Conservation (phyloP, 1,284 basidiomycete genomes). For the Trichosporon sp. region DNA sequence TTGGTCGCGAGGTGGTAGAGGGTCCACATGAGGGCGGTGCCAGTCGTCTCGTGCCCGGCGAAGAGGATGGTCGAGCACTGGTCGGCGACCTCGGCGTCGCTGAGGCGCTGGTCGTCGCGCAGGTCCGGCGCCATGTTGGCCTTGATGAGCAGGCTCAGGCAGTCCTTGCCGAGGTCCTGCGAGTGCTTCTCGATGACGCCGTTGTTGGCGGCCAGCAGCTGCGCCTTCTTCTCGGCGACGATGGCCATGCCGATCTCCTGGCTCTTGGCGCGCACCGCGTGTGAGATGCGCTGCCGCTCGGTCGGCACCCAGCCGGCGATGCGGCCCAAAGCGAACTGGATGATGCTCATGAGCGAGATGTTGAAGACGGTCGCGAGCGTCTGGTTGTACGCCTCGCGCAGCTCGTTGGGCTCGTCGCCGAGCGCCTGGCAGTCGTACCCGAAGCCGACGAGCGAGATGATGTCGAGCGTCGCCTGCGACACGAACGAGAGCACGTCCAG, state of each 20-base stretch:
- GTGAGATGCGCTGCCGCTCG: background rate
- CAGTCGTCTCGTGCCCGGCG: conserved; percentile 70
- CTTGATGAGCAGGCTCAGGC: conserved; percentile 56
- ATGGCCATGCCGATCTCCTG: background rate
- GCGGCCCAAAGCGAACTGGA: conserved; percentile 53
- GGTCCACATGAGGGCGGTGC: conserved; percentile 66
- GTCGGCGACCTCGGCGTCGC: conserved; percentile 62
- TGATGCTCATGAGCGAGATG: conserved; percentile 51
- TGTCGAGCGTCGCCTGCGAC: conserved; percentile 59
- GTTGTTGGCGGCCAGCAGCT: conserved; percentile 53
- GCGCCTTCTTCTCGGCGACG: conserved; percentile 18
- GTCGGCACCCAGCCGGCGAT: conserved; percentile 50
- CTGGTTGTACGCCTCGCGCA: conserved; percentile 48
- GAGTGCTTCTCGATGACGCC: conserved; percentile 42
- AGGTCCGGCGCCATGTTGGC: conserved; percentile 60
- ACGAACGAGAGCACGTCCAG: conserved; percentile 17
- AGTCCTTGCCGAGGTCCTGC: conserved; percentile 53
- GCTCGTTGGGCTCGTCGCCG: conserved; percentile 29
- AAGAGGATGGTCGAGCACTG: conserved; percentile 71
- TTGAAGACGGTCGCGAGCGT: conserved; percentile 6
- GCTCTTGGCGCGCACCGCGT: conserved; percentile 1
- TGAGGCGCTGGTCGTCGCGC: conserved; percentile 57
- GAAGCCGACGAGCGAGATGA: conserved; percentile 64
- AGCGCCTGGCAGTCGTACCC: conserved; percentile 55
- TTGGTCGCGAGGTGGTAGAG: conserved; percentile 62